Conservation (phyloP, 169 alveolate genomes). For the Plasmodium vivax region DNA sequence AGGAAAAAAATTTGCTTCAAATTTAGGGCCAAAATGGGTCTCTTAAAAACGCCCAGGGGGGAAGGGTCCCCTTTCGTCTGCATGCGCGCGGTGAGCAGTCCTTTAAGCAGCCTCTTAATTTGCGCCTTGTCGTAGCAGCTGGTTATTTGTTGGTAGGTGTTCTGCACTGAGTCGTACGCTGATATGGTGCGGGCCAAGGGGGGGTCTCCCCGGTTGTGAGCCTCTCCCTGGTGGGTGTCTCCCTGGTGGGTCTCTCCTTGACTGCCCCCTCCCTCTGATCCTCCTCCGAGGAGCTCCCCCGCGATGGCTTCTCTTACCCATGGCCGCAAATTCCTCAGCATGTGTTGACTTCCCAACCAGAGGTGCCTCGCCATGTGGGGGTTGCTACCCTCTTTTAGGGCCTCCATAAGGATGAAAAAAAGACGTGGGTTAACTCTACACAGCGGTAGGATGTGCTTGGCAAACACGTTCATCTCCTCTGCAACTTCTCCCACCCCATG, state of each 20-base stretch:
- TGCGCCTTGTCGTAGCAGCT: neutral
- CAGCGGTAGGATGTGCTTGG: slow-evolving; percentile 5
- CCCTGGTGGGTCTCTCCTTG: neutral
- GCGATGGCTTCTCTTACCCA: neutral
- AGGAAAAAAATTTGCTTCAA: slow-evolving; percentile 63
- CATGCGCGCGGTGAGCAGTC: neutral
- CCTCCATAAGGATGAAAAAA: slow-evolving; percentile 4
- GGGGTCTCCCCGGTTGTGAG: neutral
- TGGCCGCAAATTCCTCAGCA: neutral
- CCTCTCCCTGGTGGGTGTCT: too few relatives aligned
- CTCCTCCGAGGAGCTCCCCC: neutral
- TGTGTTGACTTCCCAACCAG: neutral
- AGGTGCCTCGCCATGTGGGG: neutral
- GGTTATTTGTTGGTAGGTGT: slow-evolving; percentile 14
- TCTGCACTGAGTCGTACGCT: slow-evolving; percentile 21
- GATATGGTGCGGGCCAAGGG: neutral
- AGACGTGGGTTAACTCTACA: slow-evolving; percentile 13
- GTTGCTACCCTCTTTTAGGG: neutral
- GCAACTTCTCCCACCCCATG: neutral
- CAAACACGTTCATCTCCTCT: neutral
- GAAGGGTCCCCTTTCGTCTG: neutral
- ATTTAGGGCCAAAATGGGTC: slow-evolving; percentile 22
- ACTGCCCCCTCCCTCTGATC: neutral
- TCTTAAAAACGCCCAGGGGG: slow-evolving; percentile 21
- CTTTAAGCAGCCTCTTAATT: slow-evolving; percentile 8